phyloP scores from a whole-genome alignment of 176 grass and related monocot species.

The Tillandsia leiboldiana region DNA sequence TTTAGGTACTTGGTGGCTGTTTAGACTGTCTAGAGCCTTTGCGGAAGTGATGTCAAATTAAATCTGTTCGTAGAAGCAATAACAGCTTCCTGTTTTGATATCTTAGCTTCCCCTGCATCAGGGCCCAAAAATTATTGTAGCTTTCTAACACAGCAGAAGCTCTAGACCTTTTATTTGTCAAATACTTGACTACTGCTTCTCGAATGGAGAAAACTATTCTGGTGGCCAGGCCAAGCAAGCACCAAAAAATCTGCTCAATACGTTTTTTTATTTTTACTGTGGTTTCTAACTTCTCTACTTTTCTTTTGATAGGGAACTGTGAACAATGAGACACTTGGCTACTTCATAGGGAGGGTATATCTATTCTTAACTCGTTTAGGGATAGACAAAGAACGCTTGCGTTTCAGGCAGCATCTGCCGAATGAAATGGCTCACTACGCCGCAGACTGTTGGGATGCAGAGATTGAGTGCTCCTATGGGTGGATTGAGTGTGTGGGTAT shows the following conservation, averaged over 20 bases:
- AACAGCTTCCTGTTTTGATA: no score
- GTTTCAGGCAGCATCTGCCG: conserved; percentile 72
- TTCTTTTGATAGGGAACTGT: conserved; percentile 46
- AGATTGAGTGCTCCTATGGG: conserved; percentile 73
- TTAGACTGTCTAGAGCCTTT: no score
- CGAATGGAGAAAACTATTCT: no score
- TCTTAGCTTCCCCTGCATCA: no score
- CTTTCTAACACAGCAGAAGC: no score
- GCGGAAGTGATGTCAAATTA: no score
- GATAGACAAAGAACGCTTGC: conserved; percentile 47
- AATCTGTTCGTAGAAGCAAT: no score
- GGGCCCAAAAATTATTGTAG: no score
- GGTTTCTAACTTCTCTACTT: neutral
- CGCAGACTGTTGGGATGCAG: conserved; percentile 81
- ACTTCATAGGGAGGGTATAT: conserved; percentile 82
- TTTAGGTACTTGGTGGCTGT: neutral
- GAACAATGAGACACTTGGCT: conserved; percentile 83
- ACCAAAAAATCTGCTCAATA: no score
- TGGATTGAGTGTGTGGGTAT: conserved; percentile 87
- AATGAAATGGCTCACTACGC: conserved; percentile 95
- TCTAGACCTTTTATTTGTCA: no score
- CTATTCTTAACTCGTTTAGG: conserved; percentile 68
- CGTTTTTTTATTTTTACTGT: neutral
- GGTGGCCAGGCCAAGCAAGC: no score
- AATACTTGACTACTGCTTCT: no score